A percentile compares a stretch with the other conserved stretches of the same genome.
Evolutionary conservation across 2,329 filamentous ascomycete species (phyloP).

Genomic region (Magnaporthales sp.): DNA sequence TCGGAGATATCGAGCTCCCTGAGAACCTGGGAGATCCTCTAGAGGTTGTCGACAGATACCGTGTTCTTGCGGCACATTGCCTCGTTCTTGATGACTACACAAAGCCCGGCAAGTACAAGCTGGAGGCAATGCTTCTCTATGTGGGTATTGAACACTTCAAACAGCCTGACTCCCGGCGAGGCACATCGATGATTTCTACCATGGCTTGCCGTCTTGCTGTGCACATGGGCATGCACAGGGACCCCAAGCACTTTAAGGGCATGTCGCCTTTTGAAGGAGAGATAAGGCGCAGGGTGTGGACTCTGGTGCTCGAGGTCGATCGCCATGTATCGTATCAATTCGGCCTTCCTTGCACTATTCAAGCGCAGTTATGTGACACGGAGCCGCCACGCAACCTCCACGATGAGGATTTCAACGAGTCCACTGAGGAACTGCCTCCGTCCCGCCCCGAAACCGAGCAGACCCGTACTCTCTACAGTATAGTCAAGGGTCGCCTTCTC

Average conservation of each 20-base stretch:
- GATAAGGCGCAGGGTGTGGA: constrained; percentile 41
- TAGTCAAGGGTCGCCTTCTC: constrained; percentile 13
- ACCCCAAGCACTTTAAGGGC: constrained; percentile 29
- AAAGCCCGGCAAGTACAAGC: constrained; percentile 16
- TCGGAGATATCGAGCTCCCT: constrained; percentile 13
- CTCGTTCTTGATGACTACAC: constrained; percentile 22
- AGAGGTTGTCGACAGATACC: constrained; percentile 15
- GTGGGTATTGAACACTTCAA: constrained; percentile 19
- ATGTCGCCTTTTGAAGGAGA: constrained; percentile 41
- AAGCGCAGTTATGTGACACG: constrained; percentile 36
- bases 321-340: constrained; percentile 41
- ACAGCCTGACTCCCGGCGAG: constrained; percentile 14
- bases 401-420: constrained; percentile 44
- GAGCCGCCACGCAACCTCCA: constrained; percentile 33
- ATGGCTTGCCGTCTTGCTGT: constrained; percentile 18
- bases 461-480: constrained; percentile 21
- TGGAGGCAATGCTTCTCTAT: constrained; percentile 19
- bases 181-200: constrained; percentile 18
- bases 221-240: constrained; percentile 37
- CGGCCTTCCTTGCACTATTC: constrained; percentile 41
- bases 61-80: constrained; percentile 17
- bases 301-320: constrained; percentile 35
- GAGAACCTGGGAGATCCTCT: constrained; percentile 12
- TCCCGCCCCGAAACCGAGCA: constrained; percentile 31
- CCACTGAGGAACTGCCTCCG: constrained; percentile 29